Percentiles rank a stretch among this genome's conserved stretches.
Conservation (phyloP, 495 filamentous ascomycete genomes). For the Saxispiralis lemnorum region DNA sequence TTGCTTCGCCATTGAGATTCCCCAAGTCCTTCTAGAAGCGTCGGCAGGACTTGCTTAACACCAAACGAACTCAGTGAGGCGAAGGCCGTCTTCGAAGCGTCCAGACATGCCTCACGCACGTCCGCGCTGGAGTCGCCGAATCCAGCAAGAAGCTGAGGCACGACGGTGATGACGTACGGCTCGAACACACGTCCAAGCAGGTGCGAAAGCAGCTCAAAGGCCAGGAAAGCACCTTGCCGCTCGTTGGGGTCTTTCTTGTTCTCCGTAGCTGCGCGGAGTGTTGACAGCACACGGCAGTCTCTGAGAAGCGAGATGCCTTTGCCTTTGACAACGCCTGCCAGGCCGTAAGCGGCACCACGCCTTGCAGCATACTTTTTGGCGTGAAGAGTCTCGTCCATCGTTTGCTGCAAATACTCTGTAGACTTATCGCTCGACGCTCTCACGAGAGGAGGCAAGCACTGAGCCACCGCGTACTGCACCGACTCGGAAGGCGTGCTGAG, state of each 20-base stretch:
- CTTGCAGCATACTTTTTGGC: slow-evolving; percentile 79
- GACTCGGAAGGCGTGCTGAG: slow-evolving; percentile 90
- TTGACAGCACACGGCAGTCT: slow-evolving; percentile 71
- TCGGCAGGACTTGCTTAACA: slow-evolving; percentile 85
- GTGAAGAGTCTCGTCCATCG: slow-evolving; percentile 61
- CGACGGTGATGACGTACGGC: slow-evolving; percentile 87
- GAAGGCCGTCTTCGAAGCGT: slow-evolving; percentile 88
- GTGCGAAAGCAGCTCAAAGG: slow-evolving; percentile 73
- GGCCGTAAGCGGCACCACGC: slow-evolving; percentile 83
- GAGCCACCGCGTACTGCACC: slow-evolving; percentile 88
- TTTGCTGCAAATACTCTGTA: slow-evolving; percentile 58
- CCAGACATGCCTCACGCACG: slow-evolving; percentile 80
- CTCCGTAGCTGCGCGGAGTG: slow-evolving; percentile 58
- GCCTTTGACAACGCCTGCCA: slow-evolving; percentile 77
- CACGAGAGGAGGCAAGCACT: slow-evolving; percentile 79
- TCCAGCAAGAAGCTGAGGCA: slow-evolving; percentile 71
- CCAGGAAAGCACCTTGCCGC: slow-evolving; percentile 73
- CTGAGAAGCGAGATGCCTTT: slow-evolving; percentile 65
- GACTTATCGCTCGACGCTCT: slow-evolving; percentile 59
- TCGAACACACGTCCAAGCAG: slow-evolving; percentile 80
- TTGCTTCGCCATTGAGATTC: slow-evolving; percentile 96
- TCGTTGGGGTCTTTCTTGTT: slow-evolving; percentile 84
- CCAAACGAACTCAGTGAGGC: slow-evolving; percentile 83
- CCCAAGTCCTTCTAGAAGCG: slow-evolving; percentile 77
- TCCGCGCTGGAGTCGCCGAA: slow-evolving; percentile 80